Evolutionary conservation across 1,284 basidiomycete species (phyloP).

Genomic region (Cutaneotrichosporon sp.): DNA sequence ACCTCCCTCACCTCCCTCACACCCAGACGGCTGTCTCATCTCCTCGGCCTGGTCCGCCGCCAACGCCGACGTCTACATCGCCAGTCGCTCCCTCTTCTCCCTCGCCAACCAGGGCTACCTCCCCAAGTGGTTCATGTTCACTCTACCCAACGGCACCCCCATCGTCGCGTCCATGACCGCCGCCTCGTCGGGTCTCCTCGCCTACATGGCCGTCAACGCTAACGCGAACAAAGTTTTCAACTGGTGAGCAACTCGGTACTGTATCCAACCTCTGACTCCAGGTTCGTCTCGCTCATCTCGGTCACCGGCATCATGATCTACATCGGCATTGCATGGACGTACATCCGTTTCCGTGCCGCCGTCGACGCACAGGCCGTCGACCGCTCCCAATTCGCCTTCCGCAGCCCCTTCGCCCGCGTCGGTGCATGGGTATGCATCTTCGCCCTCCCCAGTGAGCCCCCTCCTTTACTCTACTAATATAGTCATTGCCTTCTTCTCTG

Average conservation of each 20-base stretch:
- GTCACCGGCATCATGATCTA: constrained; percentile 63
- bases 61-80: constrained; percentile 37
- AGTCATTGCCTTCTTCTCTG: constrained; percentile 15
- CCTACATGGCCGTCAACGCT: constrained; percentile 61
- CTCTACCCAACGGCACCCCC: constrained; percentile 29
- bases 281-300: constrained; percentile 64
- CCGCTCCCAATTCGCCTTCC: not conserved
- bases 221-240: constrained; percentile 68
- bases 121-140: constrained; percentile 29
- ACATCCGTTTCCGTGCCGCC: constrained; percentile 32
- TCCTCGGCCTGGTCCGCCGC: constrained; percentile 51
- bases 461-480: not conserved
- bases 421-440: constrained; percentile 6
- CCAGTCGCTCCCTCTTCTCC: constrained; percentile 34
- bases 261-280: too few species aligned
- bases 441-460: constrained; percentile 5
- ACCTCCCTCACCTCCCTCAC: not conserved
- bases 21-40: constrained; percentile 35
- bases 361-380: not conserved
- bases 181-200: constrained; percentile 60
- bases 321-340: constrained; percentile 23
- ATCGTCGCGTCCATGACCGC: constrained; percentile 65
- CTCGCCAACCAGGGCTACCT: constrained; percentile 37
- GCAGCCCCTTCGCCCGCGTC: not conserved
- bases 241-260: constrained; percentile 49